Evolutionary conservation across 345 rosid genomes (phyloP), one percentile per base, ranked within the genome.

Genomic region (Populus davidiana): DNA sequence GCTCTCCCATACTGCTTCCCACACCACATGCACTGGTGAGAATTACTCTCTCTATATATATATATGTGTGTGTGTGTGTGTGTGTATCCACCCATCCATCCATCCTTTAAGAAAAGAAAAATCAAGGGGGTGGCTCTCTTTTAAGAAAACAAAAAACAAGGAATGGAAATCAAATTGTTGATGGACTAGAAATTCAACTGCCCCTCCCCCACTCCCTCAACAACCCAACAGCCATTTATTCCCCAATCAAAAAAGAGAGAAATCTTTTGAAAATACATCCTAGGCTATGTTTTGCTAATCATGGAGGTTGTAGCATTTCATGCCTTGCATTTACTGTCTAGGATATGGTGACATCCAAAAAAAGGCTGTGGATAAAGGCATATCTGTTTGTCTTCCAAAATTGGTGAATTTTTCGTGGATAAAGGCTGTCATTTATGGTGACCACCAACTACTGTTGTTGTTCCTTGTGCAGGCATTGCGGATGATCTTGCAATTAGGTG

Each of bases 401-500:
- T 77, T 29, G 23, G 16, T 69, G 2, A 8, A 25, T 35, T 20
- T 38, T 39, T 23, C 61, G 41, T 20, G 29, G 43, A 31, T 20
- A 39, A 62, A 44, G 68, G 9, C 8, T 65, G 66, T 66, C 56
- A 17, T 14, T 61, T 29, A 17, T 65, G 71, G 52, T 41, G 18
- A 29, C 52, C 18, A 47, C 20, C 13, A 39, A 9, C 23, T 29
- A 29, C 6, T 67, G 65, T 75, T 79, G 76, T 10, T 56, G 11
- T 78, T 80, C 66, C 23, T 76, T 76, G 76, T 35, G 78, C 87
- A 93, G 99, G 99, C 98, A 70, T 83, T 95, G 83, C 91, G 92
- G 83, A 92, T 95, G 98, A 91, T 96, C 83, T 87, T 96, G 88
- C 96, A 96, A 80, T 84, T 96, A 81, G 99, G 99, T 79, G 99